Conservation (phyloP, 1,284 basidiomycete species). For the Cutaneotrichosporon daszewskae region DNA sequence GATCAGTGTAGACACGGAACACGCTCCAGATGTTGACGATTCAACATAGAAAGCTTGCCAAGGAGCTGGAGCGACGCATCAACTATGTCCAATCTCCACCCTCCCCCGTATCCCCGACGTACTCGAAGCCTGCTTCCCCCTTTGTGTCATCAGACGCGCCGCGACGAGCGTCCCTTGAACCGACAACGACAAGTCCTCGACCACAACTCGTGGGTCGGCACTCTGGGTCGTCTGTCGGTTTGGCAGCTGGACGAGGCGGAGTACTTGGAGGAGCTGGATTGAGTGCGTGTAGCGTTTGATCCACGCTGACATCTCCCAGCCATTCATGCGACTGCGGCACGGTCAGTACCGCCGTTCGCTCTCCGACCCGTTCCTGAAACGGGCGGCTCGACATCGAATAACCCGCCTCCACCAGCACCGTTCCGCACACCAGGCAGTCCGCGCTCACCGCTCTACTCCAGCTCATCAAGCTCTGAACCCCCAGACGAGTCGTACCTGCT, state of each 20-base stretch:
- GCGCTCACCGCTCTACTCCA: constrained; percentile 31
- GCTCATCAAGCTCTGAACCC: constrained; percentile 31
- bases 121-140: background rate
- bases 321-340: constrained; percentile 13
- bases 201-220: no score
- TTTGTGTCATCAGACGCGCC: background rate
- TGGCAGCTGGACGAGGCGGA: constrained; percentile 4
- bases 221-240: constrained; percentile 6
- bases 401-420: constrained; percentile 4
- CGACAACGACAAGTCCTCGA: no score
- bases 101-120: background rate
- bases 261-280: constrained; percentile 2
- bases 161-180: no score
- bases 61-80: constrained; percentile 41
- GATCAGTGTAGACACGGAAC: constrained; percentile 3
- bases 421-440: constrained; percentile 5
- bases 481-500: constrained; percentile 33
- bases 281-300: constrained; percentile 1
- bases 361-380: constrained; percentile 21
- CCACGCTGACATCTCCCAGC: constrained; percentile 3
- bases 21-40: constrained; percentile 38
- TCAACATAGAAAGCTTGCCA: constrained; percentile 41
- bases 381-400: background rate
- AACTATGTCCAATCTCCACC: background rate
- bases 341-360: constrained; percentile 32